Evolutionary conservation across 805 yeast genomes (phyloP).

Genomic region (Saturnispora galanensis): DNA sequence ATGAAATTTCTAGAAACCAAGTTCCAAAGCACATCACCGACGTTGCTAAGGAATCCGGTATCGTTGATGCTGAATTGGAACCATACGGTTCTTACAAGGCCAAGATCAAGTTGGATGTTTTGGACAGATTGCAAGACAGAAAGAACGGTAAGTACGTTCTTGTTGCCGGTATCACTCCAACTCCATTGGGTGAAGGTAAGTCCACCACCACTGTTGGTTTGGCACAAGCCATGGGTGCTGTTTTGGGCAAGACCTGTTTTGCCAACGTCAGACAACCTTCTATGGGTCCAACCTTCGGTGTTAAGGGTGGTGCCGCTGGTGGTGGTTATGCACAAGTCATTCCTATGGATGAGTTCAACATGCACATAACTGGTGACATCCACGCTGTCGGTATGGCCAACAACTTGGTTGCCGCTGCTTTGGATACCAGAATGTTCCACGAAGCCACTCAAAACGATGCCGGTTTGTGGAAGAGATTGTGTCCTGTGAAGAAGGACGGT

Average conservation of each 20-base stretch:
- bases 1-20: constrained; percentile 82
- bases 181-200: constrained; percentile 97
- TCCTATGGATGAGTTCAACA: constrained; percentile 97
- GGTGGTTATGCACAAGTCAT: constrained; percentile 97
- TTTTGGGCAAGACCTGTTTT: constrained; percentile 67
- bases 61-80: constrained; percentile 69
- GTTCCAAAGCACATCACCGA: constrained; percentile 70
- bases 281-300: constrained; percentile 98
- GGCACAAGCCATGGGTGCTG: constrained; percentile 95
- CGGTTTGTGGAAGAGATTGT: constrained; percentile 75
- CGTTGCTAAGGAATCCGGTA: constrained; percentile 77
- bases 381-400: constrained; percentile 94
- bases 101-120: constrained; percentile 62
- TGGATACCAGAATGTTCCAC: constrained; percentile 95
- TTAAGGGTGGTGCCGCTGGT: constrained; percentile 99
- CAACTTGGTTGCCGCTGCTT: constrained; percentile 89
- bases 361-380: constrained; percentile 96
- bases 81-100: constrained; percentile 86
- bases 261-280: constrained; percentile 97
- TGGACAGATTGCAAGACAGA: constrained; percentile 53
- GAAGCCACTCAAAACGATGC: constrained; percentile 73
- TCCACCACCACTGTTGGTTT: constrained; percentile 93
- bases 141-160: constrained; percentile 79
- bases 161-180: constrained; percentile 97
- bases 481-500: constrained; percentile 73